These are phyloP conservation scores for Heterobasidion annosum DNA, from an alignment of 1,284 basidiomycete species.

Conservation along the genomic window DNA sequence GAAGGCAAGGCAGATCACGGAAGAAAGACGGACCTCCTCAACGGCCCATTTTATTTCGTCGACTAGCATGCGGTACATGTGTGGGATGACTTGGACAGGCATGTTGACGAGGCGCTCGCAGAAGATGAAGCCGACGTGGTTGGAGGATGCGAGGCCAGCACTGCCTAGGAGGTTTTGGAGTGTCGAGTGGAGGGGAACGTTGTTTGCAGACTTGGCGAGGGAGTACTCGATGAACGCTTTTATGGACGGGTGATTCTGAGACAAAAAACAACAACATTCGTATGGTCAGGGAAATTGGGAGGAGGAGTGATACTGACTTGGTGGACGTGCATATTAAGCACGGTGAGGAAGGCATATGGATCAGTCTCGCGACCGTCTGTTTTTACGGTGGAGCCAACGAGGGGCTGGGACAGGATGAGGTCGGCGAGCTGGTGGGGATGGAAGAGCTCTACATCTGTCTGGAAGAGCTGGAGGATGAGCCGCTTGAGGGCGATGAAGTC, in stretches of 20 bases:
- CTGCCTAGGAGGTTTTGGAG: constrained; percentile 46
- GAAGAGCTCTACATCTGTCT: constrained; percentile 69
- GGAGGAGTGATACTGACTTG: constrained; percentile 34
- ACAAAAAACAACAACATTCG: not conserved
- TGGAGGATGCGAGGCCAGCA: constrained; percentile 19
- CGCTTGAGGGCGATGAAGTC: constrained; percentile 86
- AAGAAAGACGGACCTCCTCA: constrained; percentile 40
- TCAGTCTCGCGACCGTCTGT: constrained; percentile 85
- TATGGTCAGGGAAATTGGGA: not conserved
- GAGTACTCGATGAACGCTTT: constrained; percentile 64
- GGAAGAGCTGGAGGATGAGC: constrained; percentile 73
- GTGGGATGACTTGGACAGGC: constrained; percentile 84
- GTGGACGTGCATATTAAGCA: constrained; percentile 74
- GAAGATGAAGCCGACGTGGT: constrained; percentile 73
- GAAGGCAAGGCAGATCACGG: not conserved
- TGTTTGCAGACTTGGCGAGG: constrained; percentile 24
- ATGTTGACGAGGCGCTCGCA: constrained; percentile 88
- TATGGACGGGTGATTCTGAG: constrained; percentile 63
- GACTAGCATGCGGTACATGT: constrained; percentile 81
- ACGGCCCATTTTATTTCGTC: constrained; percentile 72
- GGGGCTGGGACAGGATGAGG: constrained; percentile 64
- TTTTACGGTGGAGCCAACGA: constrained; percentile 86
- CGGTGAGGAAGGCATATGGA: constrained; percentile 79
- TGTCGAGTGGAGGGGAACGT: constrained; percentile 39
- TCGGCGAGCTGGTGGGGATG: constrained; percentile 69